Base-by-base conservation (phyloP, 2,329 filamentous ascomycete genomes). In the Cadophora malorum region DNA sequence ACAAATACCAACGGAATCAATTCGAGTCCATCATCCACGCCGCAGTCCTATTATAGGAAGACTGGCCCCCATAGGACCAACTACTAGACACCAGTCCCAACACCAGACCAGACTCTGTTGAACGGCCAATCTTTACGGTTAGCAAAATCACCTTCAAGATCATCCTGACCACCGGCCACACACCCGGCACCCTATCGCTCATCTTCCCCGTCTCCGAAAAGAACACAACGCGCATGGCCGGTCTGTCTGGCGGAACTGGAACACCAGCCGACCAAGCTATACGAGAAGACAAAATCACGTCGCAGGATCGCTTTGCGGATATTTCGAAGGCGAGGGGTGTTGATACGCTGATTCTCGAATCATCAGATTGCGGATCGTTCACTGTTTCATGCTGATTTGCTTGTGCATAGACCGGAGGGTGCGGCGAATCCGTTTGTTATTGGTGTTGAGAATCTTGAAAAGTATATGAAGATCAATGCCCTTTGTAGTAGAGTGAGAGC, bases 291-390 rank as follows among this genome's bases (percentile, higher is more conserved):
- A 58, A 58, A 21, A n/a, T 58, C 14, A 8, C 21, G 7, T 58
- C 53, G 16, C 25, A 58, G 25, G 33, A n/a, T 1, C 53, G 53
- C 19, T 14, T 58, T 4, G 53, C 25, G 21, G 21, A n/a, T 58
- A 58, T 58, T n/a, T 2, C 25, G 19, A 19, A 58, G 14, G 25
- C 16, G 33, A 14, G 28, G 31, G 53, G 53, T 58, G 53, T 58
- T 25, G 53, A 58, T 58, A 58, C 53, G 16, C 53, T 58, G 16
- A 58, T 58, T 38, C n/a, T 58, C 53, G 12, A 58, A 58, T n/a
- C 25, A 58, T 14, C 25, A 58, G 5, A n/a, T 58, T 58, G 53
- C 53, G 19, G 53, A 58, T 25, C 25, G 33, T n/a, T 25, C 53
- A 19, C 53, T 58, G n/a, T 58, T 58, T 25, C 16, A 58, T n/a